Conservation (phyloP, 148 eudicot genomes). For the Vaccinium darrowii region DNA sequence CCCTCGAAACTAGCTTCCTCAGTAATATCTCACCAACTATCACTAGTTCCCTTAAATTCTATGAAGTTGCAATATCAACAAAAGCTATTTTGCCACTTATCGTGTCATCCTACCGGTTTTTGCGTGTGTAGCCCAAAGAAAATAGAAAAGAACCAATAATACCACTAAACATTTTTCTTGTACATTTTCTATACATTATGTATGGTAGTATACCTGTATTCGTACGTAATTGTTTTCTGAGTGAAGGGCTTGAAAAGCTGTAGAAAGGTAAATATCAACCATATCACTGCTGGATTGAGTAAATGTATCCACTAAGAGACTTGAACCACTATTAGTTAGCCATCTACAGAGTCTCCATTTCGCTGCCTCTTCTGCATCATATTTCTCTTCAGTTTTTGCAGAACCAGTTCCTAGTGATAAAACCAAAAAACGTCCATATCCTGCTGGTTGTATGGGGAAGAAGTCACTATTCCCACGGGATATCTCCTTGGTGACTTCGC, state of each 20-base stretch:
- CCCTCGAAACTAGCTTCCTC: conserved; percentile 33
- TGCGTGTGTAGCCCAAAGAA: not conserved
- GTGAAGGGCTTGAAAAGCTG: conserved; percentile 33
- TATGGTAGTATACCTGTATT: conserved; percentile 32
- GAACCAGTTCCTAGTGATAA: conserved; percentile 43
- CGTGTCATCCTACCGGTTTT: conserved; percentile 35
- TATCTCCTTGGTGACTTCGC: conserved; percentile 41
- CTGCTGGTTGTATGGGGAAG: conserved; percentile 21
- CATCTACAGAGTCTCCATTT: conserved; percentile 43
- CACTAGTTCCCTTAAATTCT: conserved; percentile 37
- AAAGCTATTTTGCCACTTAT: conserved; percentile 30
- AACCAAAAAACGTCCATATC: conserved; percentile 28
- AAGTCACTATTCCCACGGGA: conserved; percentile 30
- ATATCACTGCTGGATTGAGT: conserved; percentile 43
- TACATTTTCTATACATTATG: not conserved
- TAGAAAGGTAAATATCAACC: conserved; percentile 40
- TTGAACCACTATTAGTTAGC: conserved; percentile 26
- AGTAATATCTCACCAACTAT: conserved; percentile 36
- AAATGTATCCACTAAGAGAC: conserved; percentile 40
- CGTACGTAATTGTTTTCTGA: conserved; percentile 41
- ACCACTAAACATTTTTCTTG: not conserved
- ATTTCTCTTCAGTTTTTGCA: conserved; percentile 24
- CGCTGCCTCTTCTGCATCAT: conserved; percentile 27
- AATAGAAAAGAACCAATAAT: not conserved
- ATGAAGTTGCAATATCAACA: conserved; percentile 36